Conservation (phyloP, 345 rosid species). For the Boechera retrofracta region DNA sequence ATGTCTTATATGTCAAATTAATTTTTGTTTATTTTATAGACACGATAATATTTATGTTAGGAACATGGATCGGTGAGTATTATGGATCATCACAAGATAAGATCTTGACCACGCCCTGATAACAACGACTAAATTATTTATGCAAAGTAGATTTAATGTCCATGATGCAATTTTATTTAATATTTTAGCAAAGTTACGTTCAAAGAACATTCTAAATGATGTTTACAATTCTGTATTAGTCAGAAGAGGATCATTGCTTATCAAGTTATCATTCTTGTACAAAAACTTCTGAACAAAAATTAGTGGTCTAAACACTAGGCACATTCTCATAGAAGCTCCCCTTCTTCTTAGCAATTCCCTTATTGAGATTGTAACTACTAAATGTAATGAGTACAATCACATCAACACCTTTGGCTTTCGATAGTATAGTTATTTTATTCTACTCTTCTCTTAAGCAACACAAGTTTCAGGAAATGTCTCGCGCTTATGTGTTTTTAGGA, state of each 20-base stretch:
- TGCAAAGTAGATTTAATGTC: not conserved
- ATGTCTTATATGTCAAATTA: constrained; percentile 1
- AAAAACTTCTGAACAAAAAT: not conserved
- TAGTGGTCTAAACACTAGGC: too few relatives aligned
- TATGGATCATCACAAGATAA: constrained; percentile 6
- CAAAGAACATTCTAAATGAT: not conserved
- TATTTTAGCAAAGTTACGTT: not conserved
- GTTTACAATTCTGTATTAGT: not conserved
- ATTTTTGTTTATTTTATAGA: not conserved
- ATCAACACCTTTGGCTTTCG: not conserved
- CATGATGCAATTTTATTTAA: constrained; percentile 9
- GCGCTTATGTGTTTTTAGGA: not conserved
- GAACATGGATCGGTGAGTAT: constrained; percentile 32
- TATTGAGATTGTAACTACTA: too few relatives aligned
- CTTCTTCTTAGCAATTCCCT: not conserved
- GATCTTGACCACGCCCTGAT: constrained; percentile 39
- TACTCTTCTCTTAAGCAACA: not conserved
- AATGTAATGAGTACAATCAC: too few relatives aligned
- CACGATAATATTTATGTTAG: not conserved
- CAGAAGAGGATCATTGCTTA: not conserved
- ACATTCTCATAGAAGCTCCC: not conserved
- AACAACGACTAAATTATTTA: constrained; percentile 14
- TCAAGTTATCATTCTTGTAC: not conserved
- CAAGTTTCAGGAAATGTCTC: not conserved
- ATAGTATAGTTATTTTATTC: too few relatives aligned